Percentiles rank a stretch among this genome's conserved stretches.
These are phyloP conservation scores for Amanita pseudoporphyria DNA, from an alignment of 768 basidiomycete genomes.

Conservation along the genomic window DNA sequence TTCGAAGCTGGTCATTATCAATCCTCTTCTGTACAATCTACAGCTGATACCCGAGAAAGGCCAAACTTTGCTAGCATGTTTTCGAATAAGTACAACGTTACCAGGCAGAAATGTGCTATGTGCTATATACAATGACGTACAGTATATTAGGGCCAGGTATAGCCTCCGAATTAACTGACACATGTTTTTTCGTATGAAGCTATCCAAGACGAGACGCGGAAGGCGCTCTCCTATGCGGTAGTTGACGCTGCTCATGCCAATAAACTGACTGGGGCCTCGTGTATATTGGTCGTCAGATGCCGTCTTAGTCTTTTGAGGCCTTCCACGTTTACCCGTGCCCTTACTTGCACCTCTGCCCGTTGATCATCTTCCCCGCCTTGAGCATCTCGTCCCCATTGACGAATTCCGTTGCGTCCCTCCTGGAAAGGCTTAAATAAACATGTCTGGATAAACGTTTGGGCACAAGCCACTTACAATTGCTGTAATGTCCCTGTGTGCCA, in stretches of 20 bases:
- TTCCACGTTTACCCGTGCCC: background rate
- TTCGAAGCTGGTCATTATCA: too few species aligned
- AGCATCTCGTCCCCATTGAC: too few species aligned
- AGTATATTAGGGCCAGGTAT: too few species aligned
- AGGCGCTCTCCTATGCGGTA: background rate
- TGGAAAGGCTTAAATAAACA: constrained; percentile 10
- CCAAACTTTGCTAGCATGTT: too few species aligned
- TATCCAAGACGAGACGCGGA: too few species aligned
- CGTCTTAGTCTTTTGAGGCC: background rate
- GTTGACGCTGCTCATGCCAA: background rate
- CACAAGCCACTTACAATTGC: constrained; percentile 34
- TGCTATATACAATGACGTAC: too few species aligned
- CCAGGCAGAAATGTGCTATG: too few species aligned
- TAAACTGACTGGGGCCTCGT: background rate
- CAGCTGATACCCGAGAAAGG: too few species aligned
- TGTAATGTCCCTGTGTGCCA: constrained; percentile 48
- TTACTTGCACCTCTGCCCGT: background rate
- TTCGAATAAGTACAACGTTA: too few species aligned
- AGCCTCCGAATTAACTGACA: too few species aligned
- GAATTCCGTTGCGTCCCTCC: constrained; percentile 2
- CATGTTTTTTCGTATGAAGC: too few species aligned
- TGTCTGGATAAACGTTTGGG: background rate
- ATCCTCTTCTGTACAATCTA: too few species aligned
- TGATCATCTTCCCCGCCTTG: constrained; percentile 3
- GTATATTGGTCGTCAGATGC: background rate